These are phyloP conservation scores for Picochlorum costavermella DNA, from an alignment of 139 green algal genomes.

Conservation along the genomic window DNA sequence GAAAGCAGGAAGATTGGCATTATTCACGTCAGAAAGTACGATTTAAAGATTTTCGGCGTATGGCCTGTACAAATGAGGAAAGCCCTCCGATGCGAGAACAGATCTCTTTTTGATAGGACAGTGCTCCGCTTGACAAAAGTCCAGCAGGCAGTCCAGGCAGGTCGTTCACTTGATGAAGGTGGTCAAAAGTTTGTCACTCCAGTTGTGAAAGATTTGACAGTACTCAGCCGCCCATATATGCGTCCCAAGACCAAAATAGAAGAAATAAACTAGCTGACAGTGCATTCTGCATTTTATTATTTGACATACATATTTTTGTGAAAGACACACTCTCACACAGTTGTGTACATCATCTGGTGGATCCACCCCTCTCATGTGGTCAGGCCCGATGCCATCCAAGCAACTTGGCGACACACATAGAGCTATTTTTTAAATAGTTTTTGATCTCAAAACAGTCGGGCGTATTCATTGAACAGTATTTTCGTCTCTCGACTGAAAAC, in stretches of 20 bases:
- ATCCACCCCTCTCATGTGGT: no score
- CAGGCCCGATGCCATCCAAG: no score
- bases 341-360: no score
- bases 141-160: slow-evolving; percentile 16
- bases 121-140: slow-evolving; percentile 23
- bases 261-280: neutral
- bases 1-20: slow-evolving; percentile 39
- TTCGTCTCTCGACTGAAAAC: no score
- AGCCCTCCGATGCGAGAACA: slow-evolving; percentile 26
- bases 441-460: no score
- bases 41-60: slow-evolving; percentile 31
- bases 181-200: slow-evolving; percentile 1
- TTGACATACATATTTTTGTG: no score
- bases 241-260: slow-evolving; percentile 1
- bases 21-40: slow-evolving; percentile 31
- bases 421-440: no score
- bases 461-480: no score
- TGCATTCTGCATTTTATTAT: no score
- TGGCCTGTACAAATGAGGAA: slow-evolving; percentile 40
- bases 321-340: no score
- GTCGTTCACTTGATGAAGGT: slow-evolving; percentile 6
- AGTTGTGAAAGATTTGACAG: slow-evolving; percentile 14
- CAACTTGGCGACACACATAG: no score
- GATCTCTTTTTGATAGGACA: slow-evolving; percentile 30
- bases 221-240: slow-evolving; percentile 20